Base-by-base conservation (phyloP, 2,329 filamentous ascomycete genomes). In the Monilinia aucupariae region DNA sequence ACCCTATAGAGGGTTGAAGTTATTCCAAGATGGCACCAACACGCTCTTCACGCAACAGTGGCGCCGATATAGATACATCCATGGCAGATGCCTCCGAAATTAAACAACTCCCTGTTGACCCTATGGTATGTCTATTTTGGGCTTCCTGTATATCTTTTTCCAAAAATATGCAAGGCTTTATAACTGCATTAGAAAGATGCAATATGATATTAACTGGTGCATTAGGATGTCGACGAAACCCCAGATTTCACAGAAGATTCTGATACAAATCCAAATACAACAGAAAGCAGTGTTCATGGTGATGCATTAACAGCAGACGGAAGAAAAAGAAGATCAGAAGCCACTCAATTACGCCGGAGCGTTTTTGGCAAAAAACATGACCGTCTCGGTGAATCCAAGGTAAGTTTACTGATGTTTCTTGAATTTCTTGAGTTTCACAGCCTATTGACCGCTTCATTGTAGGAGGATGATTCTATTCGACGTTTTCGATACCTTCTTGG, bases 361-460 rank as follows among this genome's bases (percentile, higher is more conserved):
- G 91, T 97, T 66, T 89, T 97, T 71, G 92, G 92, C 73, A 96
- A 91, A 81, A 97, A 99, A 76, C 94, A 97, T 73, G 91, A 96
- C 72, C 85, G 88, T 60, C 78, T 99, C 9, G 92, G 93, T 73
- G 91, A 96, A 74, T 96, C 90, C 56, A 97, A 96, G 85, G 91
- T 93, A 81, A 13, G 12, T 49, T 30, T 3, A 41, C 32, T 25
- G 15, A 5, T 6, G 13, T 48, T 48, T 37, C 17, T 17, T 6
- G 15, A 0, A 30, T n/a, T 41, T 15, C 30, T 17, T 59, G n/a
- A 17, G 34, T 39, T 13, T 25, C 13, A 13, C 27, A 64, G 49
- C 55, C 58, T 9, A 52, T 43, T 60, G n/a, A 22, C 20, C 41
- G 7, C 12, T n/a, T 22, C 12, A 30, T 58, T 65, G 47, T 62